Percentiles rank a stretch among this genome's conserved stretches.
Evolutionary conservation across 2,329 filamentous ascomycete species (phyloP).

Genomic region (Beauveria sp.): DNA sequence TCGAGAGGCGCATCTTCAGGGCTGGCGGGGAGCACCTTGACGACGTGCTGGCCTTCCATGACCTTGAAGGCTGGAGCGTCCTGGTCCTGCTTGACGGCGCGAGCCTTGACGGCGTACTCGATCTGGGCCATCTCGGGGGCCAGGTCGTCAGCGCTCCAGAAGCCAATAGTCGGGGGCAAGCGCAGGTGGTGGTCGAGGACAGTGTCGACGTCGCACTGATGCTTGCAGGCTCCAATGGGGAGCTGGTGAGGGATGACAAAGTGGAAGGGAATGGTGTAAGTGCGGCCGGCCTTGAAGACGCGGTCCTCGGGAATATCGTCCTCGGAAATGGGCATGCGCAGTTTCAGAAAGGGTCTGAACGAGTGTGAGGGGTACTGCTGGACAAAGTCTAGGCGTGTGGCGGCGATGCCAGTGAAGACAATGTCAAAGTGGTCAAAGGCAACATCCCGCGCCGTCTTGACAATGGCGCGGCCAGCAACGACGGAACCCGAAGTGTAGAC

Average conservation of each 20-base stretch:
- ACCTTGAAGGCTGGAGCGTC: constrained; percentile 21
- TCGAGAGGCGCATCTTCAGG: constrained; percentile 44
- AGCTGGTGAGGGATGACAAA: constrained; percentile 53
- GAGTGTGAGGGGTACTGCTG: constrained; percentile 39
- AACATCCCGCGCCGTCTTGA: constrained; percentile 37
- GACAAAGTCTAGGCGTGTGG: constrained; percentile 44
- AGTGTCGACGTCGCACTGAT: constrained; percentile 35
- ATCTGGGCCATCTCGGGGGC: constrained; percentile 47
- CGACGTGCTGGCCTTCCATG: constrained; percentile 34
- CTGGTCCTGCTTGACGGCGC: constrained; percentile 25
- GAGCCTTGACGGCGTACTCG: constrained; percentile 45
- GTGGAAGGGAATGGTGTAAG: constrained; percentile 48
- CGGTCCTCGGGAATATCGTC: constrained; percentile 38
- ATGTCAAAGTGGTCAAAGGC: constrained; percentile 46
- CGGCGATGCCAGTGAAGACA: constrained; percentile 42
- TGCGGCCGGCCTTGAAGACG: constrained; percentile 39
- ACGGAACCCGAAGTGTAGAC: constrained; percentile 49
- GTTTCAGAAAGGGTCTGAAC: constrained; percentile 47
- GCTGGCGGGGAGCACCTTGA: constrained; percentile 46
- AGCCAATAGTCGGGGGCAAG: constrained; percentile 44
- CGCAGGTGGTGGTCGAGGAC: constrained; percentile 45
- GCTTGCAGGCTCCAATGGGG: constrained; percentile 48
- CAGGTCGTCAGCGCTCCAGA: constrained; percentile 48
- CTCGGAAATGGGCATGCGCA: constrained; percentile 44
- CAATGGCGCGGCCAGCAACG: constrained; percentile 40